Conservation (phyloP, 2,329 filamentous ascomycete genomes). For the Stagonosporopsis vannaccii region DNA sequence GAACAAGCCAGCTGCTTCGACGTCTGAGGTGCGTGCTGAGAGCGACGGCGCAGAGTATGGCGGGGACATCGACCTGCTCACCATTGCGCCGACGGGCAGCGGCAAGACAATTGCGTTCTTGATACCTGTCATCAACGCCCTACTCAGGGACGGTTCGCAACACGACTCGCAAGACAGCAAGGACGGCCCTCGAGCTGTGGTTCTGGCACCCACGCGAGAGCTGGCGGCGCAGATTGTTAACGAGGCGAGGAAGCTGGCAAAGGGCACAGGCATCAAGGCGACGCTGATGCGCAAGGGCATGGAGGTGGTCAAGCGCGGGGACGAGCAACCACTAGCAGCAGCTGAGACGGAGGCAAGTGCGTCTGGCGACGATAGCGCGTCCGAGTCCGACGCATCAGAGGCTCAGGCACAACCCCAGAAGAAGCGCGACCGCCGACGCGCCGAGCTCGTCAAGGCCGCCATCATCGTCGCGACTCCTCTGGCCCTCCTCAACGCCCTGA, state of each 20-base stretch:
- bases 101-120: conserved; percentile 95
- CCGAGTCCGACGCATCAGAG: conserved; percentile 48
- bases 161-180: conserved; percentile 7
- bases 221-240: conserved; percentile 60
- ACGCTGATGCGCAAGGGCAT: conserved; percentile 87
- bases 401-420: conserved; percentile 39
- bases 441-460: conserved; percentile 72
- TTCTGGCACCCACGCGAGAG: conserved; percentile 60
- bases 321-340: not conserved
- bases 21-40: conserved; percentile 44
- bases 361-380: conserved; percentile 46
- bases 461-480: conserved; percentile 83
- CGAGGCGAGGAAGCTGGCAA: conserved; percentile 82
- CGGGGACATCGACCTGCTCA: conserved; percentile 74
- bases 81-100: conserved; percentile 92
- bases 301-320: conserved; percentile 59
- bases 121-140: conserved; percentile 82
- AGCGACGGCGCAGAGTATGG: conserved; percentile 29
- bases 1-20: conserved; percentile 20
- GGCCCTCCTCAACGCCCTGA: conserved; percentile 76
- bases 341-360: conserved; percentile 46
- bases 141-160: conserved; percentile 53
- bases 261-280: conserved; percentile 79
- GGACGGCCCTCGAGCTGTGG: conserved; percentile 49
- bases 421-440: conserved; percentile 48